Evolutionary conservation across 208 protist species (phyloP).

Genomic region (Acanthamoeba lenticulata): DNA sequence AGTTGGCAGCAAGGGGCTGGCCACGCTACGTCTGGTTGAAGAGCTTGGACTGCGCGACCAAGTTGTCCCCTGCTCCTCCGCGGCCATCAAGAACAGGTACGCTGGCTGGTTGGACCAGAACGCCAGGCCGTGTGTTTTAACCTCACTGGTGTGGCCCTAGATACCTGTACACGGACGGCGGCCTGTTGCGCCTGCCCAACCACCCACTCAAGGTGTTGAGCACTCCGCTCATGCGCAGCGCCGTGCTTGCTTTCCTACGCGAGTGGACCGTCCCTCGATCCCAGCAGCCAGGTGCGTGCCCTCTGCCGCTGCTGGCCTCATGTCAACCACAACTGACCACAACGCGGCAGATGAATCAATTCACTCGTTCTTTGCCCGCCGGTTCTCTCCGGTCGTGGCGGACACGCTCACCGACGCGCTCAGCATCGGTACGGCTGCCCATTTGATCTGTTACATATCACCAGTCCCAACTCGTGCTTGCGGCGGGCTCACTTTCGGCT

Average conservation of each 20-base stretch:
- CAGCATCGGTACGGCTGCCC: constrained; percentile 8
- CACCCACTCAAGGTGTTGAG: background rate
- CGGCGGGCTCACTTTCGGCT: background rate
- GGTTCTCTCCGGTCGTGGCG: constrained; percentile 32
- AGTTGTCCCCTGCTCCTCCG: background rate
- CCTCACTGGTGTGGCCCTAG: background rate
- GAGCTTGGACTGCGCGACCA: background rate
- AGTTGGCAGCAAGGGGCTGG: constrained; percentile 14
- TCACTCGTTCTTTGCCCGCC: constrained; percentile 15
- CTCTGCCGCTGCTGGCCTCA: background rate
- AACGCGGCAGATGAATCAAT: background rate
- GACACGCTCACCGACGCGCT: constrained; percentile 10
- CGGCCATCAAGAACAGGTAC: constrained; percentile 22
- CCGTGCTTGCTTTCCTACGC: background rate
- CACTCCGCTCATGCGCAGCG: background rate
- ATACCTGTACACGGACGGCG: background rate
- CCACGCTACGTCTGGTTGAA: background rate
- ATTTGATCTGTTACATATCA: background rate
- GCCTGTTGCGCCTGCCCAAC: background rate
- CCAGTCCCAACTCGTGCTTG: background rate
- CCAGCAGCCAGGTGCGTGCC: background rate
- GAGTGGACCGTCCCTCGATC: background rate
- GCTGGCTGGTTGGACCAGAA: background rate
- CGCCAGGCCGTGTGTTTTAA: background rate
- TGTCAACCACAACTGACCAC: background rate